phyloP scores from a whole-genome alignment of 345 rosid species.

The Corymbia maculata region DNA sequence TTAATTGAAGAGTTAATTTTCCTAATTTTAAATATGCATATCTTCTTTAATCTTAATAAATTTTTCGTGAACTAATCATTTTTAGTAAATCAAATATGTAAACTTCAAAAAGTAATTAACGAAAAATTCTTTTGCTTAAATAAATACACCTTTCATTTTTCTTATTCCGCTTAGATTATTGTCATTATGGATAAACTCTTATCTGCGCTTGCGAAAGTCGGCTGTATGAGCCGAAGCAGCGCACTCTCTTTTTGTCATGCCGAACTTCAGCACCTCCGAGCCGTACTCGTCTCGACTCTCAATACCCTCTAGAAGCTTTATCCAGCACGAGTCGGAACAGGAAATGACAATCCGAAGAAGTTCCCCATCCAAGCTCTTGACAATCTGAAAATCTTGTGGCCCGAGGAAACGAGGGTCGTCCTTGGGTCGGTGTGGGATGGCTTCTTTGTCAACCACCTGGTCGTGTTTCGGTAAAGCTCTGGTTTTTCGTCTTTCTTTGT shows the following conservation, averaged over 20 bases:
- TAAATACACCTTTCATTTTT: too few species aligned
- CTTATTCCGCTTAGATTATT: background rate
- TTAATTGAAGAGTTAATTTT: too few species aligned
- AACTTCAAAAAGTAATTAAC: too few species aligned
- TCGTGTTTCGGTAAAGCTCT: background rate
- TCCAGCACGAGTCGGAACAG: background rate
- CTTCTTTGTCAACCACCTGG: background rate
- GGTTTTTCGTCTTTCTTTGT: background rate
- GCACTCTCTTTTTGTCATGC: background rate
- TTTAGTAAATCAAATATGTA: too few species aligned
- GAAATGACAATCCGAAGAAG: background rate
- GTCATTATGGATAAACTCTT: background rate
- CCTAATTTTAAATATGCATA: too few species aligned
- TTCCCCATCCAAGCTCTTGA: background rate
- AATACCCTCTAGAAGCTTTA: background rate
- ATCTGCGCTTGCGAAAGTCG: accelerated
- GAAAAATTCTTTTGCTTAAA: too few species aligned
- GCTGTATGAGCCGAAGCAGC: background rate
- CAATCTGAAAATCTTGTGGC: background rate
- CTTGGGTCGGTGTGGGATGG: background rate
- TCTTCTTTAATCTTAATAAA: too few species aligned
- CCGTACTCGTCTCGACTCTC: background rate
- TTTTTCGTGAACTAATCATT: too few species aligned
- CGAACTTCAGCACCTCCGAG: too few species aligned
- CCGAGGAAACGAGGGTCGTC: background rate